phyloP scores from a whole-genome alignment of 768 basidiomycete species.

The Suillus tomentosus region DNA sequence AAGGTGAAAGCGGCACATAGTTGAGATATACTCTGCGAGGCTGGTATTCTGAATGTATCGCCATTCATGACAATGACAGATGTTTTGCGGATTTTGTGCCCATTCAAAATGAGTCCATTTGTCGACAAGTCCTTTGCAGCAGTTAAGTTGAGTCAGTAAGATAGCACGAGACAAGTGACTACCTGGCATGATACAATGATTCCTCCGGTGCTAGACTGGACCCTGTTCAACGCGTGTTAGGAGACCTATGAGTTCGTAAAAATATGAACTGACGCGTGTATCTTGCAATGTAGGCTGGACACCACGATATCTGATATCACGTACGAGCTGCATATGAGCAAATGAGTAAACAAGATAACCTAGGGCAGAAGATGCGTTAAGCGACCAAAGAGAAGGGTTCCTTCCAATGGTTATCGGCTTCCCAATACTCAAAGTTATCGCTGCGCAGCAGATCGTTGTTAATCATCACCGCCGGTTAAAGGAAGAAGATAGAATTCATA shows the following conservation, averaged over 20 bases:
- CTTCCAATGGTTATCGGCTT: slow-evolving; percentile 72
- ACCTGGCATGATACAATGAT: slow-evolving; percentile 82
- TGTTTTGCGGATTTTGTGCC: slow-evolving; percentile 63
- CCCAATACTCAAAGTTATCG: slow-evolving; percentile 58
- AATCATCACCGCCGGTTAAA: neutral
- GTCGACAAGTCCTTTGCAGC: slow-evolving; percentile 70
- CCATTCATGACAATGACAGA: slow-evolving; percentile 78
- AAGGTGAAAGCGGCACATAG: slow-evolving; percentile 3
- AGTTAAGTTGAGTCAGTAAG: neutral
- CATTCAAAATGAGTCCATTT: slow-evolving; percentile 75
- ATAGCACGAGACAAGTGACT: slow-evolving; percentile 9
- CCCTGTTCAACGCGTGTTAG: slow-evolving; percentile 40
- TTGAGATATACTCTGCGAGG: slow-evolving; percentile 53
- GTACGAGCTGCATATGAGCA: slow-evolving; percentile 46
- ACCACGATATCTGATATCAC: slow-evolving; percentile 62
- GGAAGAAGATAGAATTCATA: slow-evolving; percentile 22
- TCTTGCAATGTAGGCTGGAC: slow-evolving; percentile 73
- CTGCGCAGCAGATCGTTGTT: slow-evolving; percentile 36
- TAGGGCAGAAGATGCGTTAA: slow-evolving; percentile 3
- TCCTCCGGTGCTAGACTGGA: slow-evolving; percentile 69
- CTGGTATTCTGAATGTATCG: slow-evolving; percentile 67
- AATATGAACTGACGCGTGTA: slow-evolving; percentile 65
- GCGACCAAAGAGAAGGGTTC: slow-evolving; percentile 67
- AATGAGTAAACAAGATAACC: slow-evolving; percentile 6
- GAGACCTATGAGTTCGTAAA: neutral